phyloP scores from a whole-genome alignment of 192 early-diverging fungal genomes.

The Mortierella antarctica region DNA sequence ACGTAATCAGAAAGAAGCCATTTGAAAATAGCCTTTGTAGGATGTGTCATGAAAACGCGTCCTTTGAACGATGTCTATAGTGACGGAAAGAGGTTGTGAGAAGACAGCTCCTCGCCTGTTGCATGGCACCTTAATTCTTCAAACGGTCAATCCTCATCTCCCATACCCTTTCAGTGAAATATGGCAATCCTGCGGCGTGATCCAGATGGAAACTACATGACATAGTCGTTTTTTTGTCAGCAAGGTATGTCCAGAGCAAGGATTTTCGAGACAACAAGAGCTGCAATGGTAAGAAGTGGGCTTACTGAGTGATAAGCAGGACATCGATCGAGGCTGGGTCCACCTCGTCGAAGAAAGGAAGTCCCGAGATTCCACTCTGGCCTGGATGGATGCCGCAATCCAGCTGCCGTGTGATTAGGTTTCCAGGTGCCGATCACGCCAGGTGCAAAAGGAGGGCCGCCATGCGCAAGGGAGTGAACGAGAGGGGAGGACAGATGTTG shows the following conservation, averaged over 20 bases:
- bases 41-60: slow-evolving; percentile 98
- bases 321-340: slow-evolving; percentile 91
- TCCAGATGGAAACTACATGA: slow-evolving; percentile 91
- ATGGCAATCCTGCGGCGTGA: slow-evolving; percentile 96
- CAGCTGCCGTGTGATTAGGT: slow-evolving; percentile 61
- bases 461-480: slow-evolving; percentile 13
- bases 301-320: slow-evolving; percentile 93
- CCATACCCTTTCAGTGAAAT: slow-evolving; percentile 91
- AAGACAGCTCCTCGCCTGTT: neutral
- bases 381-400: slow-evolving; percentile 98
- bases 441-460: slow-evolving; percentile 2
- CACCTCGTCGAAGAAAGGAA: slow-evolving; percentile 96
- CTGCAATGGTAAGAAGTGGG: neutral
- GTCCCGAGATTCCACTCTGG: slow-evolving; percentile 85
- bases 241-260: too few species aligned
- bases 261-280: too few species aligned
- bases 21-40: slow-evolving; percentile 97
- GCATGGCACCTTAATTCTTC: neutral
- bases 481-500: neutral
- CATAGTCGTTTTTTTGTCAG: too few species aligned
- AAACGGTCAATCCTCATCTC: neutral
- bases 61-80: slow-evolving; percentile 92
- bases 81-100: neutral
- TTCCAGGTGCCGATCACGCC: neutral
- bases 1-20: slow-evolving; percentile 97